Conservation (phyloP, 78 protist species). For the Chrysochromulina parva region DNA sequence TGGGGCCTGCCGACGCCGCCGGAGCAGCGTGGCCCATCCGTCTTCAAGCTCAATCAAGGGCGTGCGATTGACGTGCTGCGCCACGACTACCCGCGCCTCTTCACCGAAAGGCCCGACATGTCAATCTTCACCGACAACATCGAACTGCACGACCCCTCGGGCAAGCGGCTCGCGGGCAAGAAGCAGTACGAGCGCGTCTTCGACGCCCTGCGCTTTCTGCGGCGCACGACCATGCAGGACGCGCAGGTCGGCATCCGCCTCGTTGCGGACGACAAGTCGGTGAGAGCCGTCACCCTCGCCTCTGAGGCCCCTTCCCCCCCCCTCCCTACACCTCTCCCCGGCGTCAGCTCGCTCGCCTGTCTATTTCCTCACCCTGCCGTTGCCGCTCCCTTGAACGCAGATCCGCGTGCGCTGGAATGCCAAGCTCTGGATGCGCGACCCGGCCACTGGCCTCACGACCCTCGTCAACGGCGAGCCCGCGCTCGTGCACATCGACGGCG, state of each 20-base stretch:
- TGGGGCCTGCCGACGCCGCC: too few relatives aligned
- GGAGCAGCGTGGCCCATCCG: background rate
- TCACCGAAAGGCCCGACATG: background rate
- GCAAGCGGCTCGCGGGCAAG: background rate
- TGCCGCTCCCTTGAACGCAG: too few relatives aligned
- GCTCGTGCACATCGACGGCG: background rate
- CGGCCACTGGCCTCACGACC: background rate
- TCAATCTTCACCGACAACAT: background rate
- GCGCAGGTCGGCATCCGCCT: background rate
- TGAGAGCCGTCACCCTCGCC: too few relatives aligned
- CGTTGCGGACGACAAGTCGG: background rate
- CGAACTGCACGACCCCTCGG: background rate
- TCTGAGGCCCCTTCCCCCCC: too few relatives aligned
- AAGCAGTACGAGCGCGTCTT: constrained; percentile 2
- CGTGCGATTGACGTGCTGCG: background rate
- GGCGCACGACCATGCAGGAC: background rate
- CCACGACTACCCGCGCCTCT: constrained; percentile 9
- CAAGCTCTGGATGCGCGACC: background rate
- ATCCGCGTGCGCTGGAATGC: constrained; percentile 9
- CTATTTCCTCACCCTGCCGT: too few relatives aligned
- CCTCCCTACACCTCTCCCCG: too few relatives aligned
- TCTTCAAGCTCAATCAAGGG: background rate
- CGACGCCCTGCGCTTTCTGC: background rate
- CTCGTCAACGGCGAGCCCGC: background rate
- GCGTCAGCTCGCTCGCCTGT: too few relatives aligned